Evolutionary conservation across 139 green algal genomes (phyloP), one percentile per base, ranked within the genome.

Genomic region (Coccomyxa sp.): DNA sequence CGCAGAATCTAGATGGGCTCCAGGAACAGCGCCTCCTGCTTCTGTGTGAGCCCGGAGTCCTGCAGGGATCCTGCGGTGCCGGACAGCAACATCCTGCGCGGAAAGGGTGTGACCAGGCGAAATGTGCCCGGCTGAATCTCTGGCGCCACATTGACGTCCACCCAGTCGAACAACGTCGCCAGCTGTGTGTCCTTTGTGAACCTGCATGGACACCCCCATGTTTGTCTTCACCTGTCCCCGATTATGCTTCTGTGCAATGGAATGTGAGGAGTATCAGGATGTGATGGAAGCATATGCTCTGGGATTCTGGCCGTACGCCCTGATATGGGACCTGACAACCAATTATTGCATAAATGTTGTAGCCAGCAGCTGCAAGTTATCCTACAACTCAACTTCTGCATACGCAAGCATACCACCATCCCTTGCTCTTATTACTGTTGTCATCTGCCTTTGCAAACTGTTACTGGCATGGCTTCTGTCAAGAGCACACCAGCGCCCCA

Each of bases 111-210:
- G 10, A 95, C 91, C 58, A 97, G 82, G 79, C 87, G 87, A 82
- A 95, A 97, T 13, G 16, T 59, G 30, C 90, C 92, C 18, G 91
- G 92, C 81, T 74, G 83, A 25, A 95, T 57, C 12, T 80, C 82
- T n/a, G 63, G n/a, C 4, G 67, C 81, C n/a, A 87, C 80, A 67
- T 90, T 58, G 18, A 95, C 86, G 77, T 97, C 94, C 38, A 97
- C 89, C 75, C 91, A 96, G 79, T 95, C 91, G 83, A 97, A 97
- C 30, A 96, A 71, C 21, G 86, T 74, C 58, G 83, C 81, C 80
- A 95, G 32, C 0, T 31, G 57, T 81, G 94, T 86, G 7, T 23
- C 51, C 15, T 63, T 77, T 15, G 76, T 32, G 86, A 96, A 84
- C 81, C 81, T 84, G 81, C 27, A 67, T 13, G 18, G 1, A 74